These are phyloP conservation scores for Helicostylum pulchrum DNA, from an alignment of 192 early-diverging fungal species.

Conservation along the genomic window DNA sequence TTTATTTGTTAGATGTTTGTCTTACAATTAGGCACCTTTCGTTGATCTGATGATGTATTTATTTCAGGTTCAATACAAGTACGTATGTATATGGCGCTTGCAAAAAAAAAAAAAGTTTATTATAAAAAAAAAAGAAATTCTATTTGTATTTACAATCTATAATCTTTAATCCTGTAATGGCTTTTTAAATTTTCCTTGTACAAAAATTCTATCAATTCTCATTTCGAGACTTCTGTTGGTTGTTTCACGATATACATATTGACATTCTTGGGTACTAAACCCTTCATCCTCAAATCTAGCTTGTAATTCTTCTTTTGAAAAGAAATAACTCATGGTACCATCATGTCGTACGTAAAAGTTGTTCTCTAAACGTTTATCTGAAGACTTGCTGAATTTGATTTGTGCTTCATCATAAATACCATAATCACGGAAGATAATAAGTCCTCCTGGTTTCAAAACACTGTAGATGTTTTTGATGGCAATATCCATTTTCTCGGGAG, in stretches of 20 bases:
- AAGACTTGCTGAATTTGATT: conserved; percentile 71
- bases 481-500: conserved; percentile 76
- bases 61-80: no score
- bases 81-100: no score
- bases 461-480: conserved; percentile 80
- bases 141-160: no score
- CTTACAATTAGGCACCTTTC: no score
- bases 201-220: conserved; percentile 67
- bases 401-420: conserved; percentile 96
- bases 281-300: conserved; percentile 63
- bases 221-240: conserved; percentile 65
- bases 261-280: conserved; percentile 52
- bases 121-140: no score
- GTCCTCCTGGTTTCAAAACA: conserved; percentile 80
- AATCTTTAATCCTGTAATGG: neutral
- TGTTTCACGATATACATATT: conserved; percentile 67
- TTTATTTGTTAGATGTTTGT: no score
- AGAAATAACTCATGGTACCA: conserved; percentile 92
- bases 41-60: no score
- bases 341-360: conserved; percentile 98
- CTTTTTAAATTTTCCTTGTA: conserved; percentile 74
- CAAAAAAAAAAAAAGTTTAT: no score
- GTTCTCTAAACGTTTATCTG: conserved; percentile 80
- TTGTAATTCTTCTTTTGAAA: conserved; percentile 61
- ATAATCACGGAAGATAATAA: conserved; percentile 94